Evolutionary conservation across 1,139 yeast genomes (phyloP).

Genomic region (Meyerozyma athensensis): DNA sequence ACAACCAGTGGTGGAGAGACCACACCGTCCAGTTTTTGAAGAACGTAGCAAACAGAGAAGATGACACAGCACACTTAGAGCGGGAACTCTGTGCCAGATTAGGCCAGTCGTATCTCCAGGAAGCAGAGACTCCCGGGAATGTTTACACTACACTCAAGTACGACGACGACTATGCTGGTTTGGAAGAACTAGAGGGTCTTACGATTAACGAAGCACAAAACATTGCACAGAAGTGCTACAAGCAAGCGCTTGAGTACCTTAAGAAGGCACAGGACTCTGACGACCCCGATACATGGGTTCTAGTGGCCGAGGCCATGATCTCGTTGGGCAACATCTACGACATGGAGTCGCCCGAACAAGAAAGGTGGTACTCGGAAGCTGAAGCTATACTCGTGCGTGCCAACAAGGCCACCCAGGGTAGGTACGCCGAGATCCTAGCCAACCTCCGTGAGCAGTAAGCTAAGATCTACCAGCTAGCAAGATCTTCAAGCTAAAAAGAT

Average conservation of each 20-base stretch:
- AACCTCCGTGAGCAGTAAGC: constrained; percentile 21
- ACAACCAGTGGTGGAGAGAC: constrained; percentile 53
- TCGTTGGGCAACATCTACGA: constrained; percentile 71
- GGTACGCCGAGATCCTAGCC: constrained; percentile 56
- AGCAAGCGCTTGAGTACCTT: constrained; percentile 55
- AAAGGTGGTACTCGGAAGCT: constrained; percentile 59
- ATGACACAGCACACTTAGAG: constrained; percentile 18
- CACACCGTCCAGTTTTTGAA: constrained; percentile 43
- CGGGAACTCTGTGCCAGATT: constrained; percentile 42
- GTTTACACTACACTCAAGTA: constrained; percentile 54
- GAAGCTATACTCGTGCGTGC: constrained; percentile 59
- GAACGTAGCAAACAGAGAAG: constrained; percentile 23
- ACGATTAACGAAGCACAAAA: constrained; percentile 41
- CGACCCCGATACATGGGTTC: constrained; percentile 78
- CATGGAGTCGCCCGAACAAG: constrained; percentile 62
- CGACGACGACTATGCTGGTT: constrained; percentile 47
- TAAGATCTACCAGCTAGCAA: too few species aligned
- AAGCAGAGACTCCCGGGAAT: constrained; percentile 58
- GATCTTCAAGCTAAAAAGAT: neutral
- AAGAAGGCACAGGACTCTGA: constrained; percentile 60
- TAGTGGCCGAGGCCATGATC: constrained; percentile 79
- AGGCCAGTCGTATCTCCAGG: constrained; percentile 60
- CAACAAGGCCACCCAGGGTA: constrained; percentile 72
- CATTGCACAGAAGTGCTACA: constrained; percentile 46
- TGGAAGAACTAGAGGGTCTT: constrained; percentile 35